Percentiles rank a stretch among this genome's conserved stretches.
Evolutionary conservation across 2,329 filamentous ascomycete species (phyloP).

Genomic region (Pseudogymnoascus sp.): DNA sequence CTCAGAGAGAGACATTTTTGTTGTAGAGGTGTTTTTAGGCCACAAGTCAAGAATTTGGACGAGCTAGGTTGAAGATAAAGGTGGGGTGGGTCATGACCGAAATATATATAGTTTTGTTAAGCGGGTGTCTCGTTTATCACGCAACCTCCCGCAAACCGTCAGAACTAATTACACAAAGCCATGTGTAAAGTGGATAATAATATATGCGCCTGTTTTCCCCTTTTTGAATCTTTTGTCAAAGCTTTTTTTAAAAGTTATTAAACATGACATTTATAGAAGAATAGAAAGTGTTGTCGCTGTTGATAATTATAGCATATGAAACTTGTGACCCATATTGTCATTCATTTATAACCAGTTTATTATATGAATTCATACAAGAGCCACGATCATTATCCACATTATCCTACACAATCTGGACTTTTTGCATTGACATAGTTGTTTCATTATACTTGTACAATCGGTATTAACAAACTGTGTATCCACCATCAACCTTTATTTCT

Average conservation of each 20-base stretch:
- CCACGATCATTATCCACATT: neutral
- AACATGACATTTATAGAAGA: neutral
- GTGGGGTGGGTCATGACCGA: neutral
- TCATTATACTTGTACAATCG: neutral
- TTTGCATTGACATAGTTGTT: neutral
- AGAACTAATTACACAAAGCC: neutral
- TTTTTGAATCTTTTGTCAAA: neutral
- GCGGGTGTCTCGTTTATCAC: neutral
- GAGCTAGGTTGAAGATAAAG: neutral
- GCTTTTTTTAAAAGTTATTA: neutral
- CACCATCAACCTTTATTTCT: slow-evolving; percentile 41
- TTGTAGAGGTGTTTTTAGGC: neutral
- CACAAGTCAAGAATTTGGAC: neutral
- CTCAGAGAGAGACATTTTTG: neutral
- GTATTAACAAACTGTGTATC: slow-evolving; percentile 14
- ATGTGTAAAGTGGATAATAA: neutral
- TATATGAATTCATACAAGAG: neutral
- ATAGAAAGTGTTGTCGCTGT: neutral
- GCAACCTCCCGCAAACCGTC: neutral
- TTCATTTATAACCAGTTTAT: neutral
- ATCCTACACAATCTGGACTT: neutral
- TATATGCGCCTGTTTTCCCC: neutral
- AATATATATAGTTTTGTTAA: neutral
- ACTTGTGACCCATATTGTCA: neutral
- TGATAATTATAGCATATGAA: neutral